These are phyloP conservation scores for Singerocomus rubriflavus DNA, from an alignment of 1,284 basidiomycete species.

Conservation along the genomic window DNA sequence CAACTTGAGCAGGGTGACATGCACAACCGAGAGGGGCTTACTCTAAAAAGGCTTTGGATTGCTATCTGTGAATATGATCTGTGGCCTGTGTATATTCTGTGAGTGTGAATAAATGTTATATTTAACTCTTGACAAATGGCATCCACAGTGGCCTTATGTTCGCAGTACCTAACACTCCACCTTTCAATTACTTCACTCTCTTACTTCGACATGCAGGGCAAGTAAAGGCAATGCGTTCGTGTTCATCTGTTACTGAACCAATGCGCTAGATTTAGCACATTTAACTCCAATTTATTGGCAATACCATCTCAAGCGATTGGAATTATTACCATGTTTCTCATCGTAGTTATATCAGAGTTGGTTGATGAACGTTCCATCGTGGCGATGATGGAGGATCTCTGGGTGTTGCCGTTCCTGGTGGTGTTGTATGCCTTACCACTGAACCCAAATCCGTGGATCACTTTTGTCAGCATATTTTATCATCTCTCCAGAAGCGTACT, in stretches of 20 bases:
- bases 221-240: background rate
- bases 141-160: slow-evolving; percentile 40
- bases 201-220: slow-evolving; percentile 57
- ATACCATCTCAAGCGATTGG: slow-evolving; percentile 50
- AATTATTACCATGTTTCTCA: slow-evolving; percentile 43
- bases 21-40: slow-evolving; percentile 77
- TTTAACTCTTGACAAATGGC: background rate
- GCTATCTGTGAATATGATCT: slow-evolving; percentile 63
- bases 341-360: slow-evolving; percentile 45
- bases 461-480: slow-evolving; percentile 7
- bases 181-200: slow-evolving; percentile 57
- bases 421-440: slow-evolving; percentile 12
- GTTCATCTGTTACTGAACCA: background rate
- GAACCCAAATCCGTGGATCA: slow-evolving; percentile 12
- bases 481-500: background rate
- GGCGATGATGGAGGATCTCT: slow-evolving; percentile 48
- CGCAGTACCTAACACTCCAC: slow-evolving; percentile 49
- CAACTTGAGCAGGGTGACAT: slow-evolving; percentile 49
- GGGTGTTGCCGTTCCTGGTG: slow-evolving; percentile 38
- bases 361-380: slow-evolving; percentile 46
- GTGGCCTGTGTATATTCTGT: slow-evolving; percentile 69
- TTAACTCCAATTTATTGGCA: slow-evolving; percentile 57
- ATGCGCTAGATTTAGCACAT: slow-evolving; percentile 50
- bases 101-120: slow-evolving; percentile 4
- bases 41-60: slow-evolving; percentile 49